Base-by-base conservation (phyloP, 345 rosid genomes). In the Syzygium grande region DNA sequence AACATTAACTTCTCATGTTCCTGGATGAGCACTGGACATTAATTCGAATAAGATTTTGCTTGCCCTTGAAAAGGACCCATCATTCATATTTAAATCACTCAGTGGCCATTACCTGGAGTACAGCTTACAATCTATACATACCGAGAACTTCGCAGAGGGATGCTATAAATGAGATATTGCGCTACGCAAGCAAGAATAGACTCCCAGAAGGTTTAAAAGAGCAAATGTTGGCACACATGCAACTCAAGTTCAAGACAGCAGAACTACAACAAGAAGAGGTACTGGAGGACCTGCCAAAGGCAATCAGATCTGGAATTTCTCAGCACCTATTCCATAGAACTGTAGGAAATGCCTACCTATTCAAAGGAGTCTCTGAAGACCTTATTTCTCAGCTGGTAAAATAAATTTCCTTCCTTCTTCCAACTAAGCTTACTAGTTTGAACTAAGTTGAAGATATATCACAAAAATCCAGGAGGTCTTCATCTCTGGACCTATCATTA, bases 191-290 rank as follows among this genome's bases (percentile, higher is more conserved):
- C 91, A 96, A 96, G 91, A 97, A 96, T 46, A 88, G 95, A 89
- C 92, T 97, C 43, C 99, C 99, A 2, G 97, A 95, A 89, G 91
- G 96, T 63, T 86, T 96, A 91, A 95, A 92, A 86, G 98, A 96
- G 92, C 99, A 98, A 87, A 95, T 96, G 98, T 91, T 96, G 91
- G 95, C 98, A 23, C 98, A 98, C 89, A 93, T 95, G 95, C 97
- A 95, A 86, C 98, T 98, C 84, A 98, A 93, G 91, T 98, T 98
- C 95, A 95, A 94, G 90, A 96, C 97, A 25, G 96, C 93, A 0
- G 98, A 97, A 91, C 86, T 97, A 68, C 94, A 95, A 89, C 99
- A 97, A 89, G 98, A 97, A 90, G 96, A 92, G 90, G 97, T 96
- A 85, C 91, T 98, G 6, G 93, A 95, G 84, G 94, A 94, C 89